A percentile compares a stretch with the other conserved stretches of the same genome.
phyloP scores from a whole-genome alignment of 1,139 yeast genomes.

The Saccharomyces hybrid region DNA sequence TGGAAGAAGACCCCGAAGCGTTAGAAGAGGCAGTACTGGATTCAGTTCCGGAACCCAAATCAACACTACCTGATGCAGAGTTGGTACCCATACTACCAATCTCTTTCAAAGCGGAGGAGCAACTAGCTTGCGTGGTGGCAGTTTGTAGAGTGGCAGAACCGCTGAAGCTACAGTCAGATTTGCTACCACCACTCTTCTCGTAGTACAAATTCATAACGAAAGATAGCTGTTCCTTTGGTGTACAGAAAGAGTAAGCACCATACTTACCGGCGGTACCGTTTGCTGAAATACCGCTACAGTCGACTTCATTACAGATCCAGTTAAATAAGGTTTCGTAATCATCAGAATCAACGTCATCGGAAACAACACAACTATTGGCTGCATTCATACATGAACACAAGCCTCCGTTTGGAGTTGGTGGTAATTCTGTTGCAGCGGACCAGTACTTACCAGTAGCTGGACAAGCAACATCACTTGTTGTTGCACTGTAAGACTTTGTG shows the following conservation, averaged over 20 bases:
- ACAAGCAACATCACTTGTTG: slow-evolving; percentile 44
- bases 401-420: slow-evolving; percentile 63
- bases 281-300: slow-evolving; percentile 47
- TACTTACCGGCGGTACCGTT: slow-evolving; percentile 56
- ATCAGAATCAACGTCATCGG: slow-evolving; percentile 40
- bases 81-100: slow-evolving; percentile 36
- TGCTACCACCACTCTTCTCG: slow-evolving; percentile 37
- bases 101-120: slow-evolving; percentile 40
- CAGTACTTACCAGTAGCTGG: slow-evolving; percentile 46
- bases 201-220: slow-evolving; percentile 62
- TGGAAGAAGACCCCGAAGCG: slow-evolving; percentile 11
- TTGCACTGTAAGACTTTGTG: slow-evolving; percentile 41
- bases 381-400: slow-evolving; percentile 54
- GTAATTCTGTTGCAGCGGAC: slow-evolving; percentile 57
- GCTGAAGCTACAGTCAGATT: slow-evolving; percentile 55
- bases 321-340: slow-evolving; percentile 53
- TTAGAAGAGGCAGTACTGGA: slow-evolving; percentile 16
- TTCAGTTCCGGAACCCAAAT: slow-evolving; percentile 28
- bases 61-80: slow-evolving; percentile 35
- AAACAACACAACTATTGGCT: slow-evolving; percentile 48
- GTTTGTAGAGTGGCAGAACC: slow-evolving; percentile 52
- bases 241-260: slow-evolving; percentile 62
- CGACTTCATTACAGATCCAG: slow-evolving; percentile 45
- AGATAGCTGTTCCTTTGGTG: slow-evolving; percentile 52
- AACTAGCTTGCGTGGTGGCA: slow-evolving; percentile 47